Conservation (phyloP, 257 asterid genomes). For the Solanum habrochaites region DNA sequence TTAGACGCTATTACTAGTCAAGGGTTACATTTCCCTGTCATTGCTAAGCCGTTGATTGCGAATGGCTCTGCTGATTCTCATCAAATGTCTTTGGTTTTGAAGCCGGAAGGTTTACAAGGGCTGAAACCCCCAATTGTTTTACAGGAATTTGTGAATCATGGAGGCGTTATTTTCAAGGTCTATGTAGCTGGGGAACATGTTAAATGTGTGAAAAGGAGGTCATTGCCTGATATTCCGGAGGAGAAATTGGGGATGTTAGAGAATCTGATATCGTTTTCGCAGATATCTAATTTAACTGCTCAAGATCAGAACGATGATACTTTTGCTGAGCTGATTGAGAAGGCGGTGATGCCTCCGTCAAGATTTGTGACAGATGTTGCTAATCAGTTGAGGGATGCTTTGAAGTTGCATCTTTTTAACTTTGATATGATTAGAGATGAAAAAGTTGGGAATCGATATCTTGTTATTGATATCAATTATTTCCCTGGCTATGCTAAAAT, state of each 20-base stretch:
- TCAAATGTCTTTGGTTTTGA: slow-evolving; percentile 54
- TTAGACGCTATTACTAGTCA: neutral
- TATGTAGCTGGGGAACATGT: slow-evolving; percentile 66
- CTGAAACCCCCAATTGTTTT: slow-evolving; percentile 48
- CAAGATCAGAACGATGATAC: slow-evolving; percentile 27
- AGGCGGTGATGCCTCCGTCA: slow-evolving; percentile 43
- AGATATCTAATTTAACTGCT: slow-evolving; percentile 48
- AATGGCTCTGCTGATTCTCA: slow-evolving; percentile 63
- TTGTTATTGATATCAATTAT: slow-evolving; percentile 73
- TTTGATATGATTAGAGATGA: slow-evolving; percentile 70
- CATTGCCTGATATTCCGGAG: slow-evolving; percentile 49
- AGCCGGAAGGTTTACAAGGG: slow-evolving; percentile 37
- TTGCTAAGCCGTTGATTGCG: slow-evolving; percentile 61
- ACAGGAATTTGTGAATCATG: slow-evolving; percentile 89
- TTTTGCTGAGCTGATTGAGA: slow-evolving; percentile 27
- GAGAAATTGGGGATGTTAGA: slow-evolving; percentile 12
- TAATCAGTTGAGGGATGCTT: slow-evolving; percentile 35
- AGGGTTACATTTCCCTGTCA: slow-evolving; percentile 39
- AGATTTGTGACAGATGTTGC: slow-evolving; percentile 50
- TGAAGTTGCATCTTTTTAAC: slow-evolving; percentile 64
- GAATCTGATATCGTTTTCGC: slow-evolving; percentile 45
- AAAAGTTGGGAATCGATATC: slow-evolving; percentile 36
- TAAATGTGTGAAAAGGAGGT: slow-evolving; percentile 56
- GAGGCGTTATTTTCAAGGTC: slow-evolving; percentile 78
- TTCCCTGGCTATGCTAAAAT: slow-evolving; percentile 82